Evolutionary conservation across 345 rosid genomes (phyloP).

Genomic region (Aquilaria sinensis): DNA sequence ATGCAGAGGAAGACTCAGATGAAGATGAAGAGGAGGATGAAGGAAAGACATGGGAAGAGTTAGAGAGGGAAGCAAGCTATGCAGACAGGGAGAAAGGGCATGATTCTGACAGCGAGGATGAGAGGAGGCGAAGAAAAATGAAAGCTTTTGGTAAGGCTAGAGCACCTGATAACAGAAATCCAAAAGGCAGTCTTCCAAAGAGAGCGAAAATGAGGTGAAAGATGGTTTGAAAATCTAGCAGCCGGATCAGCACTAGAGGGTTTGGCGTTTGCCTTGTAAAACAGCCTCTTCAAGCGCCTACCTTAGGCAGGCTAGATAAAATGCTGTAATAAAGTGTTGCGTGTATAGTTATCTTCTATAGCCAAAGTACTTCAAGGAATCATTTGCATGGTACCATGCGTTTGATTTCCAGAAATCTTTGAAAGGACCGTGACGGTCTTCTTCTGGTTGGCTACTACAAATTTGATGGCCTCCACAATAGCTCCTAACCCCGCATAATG

Average conservation of each 20-base stretch:
- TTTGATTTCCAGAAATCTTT: no score
- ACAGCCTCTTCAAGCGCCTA: no score
- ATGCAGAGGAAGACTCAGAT: slow-evolving; percentile 30
- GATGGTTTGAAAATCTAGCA: not conserved
- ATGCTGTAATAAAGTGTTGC: no score
- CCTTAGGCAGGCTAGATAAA: no score
- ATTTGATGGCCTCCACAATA: no score
- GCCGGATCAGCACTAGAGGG: not conserved
- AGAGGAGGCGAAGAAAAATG: slow-evolving; percentile 41
- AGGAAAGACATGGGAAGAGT: slow-evolving; percentile 58
- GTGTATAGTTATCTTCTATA: no score
- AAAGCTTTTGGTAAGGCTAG: slow-evolving; percentile 34
- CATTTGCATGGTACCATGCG: no score
- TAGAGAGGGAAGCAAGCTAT: slow-evolving; percentile 51
- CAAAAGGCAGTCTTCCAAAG: slow-evolving; percentile 24
- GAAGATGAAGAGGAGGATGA: slow-evolving; percentile 41
- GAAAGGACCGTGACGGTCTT: no score
- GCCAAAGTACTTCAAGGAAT: no score
- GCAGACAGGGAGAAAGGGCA: slow-evolving; percentile 47
- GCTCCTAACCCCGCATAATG: no score
- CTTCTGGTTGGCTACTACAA: no score
- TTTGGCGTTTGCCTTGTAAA: no score
- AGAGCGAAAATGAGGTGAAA: slow-evolving; percentile 30
- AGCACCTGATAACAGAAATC: slow-evolving; percentile 26
- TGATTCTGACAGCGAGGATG: slow-evolving; percentile 51